A percentile compares a stretch with the other conserved stretches of the same genome.
phyloP scores from a whole-genome alignment of 2,329 filamentous ascomycete species.

The Fonsecaea erecta region DNA sequence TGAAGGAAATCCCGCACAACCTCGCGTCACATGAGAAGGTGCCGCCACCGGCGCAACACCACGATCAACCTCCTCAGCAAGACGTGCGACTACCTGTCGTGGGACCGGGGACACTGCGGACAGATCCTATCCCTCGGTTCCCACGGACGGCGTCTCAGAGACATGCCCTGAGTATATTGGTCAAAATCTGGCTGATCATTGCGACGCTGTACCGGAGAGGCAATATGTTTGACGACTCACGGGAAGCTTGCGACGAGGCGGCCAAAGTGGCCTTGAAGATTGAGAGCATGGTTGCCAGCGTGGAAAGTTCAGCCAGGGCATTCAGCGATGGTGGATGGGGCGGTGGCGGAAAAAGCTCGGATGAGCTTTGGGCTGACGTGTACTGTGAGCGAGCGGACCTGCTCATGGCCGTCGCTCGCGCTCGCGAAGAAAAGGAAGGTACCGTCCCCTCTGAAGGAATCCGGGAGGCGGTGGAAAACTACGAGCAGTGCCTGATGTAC shows the following conservation, averaged over 20 bases:
- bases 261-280: conserved; percentile 73
- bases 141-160: conserved; percentile 57
- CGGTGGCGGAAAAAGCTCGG: conserved; percentile 76
- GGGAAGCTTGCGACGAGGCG: conserved; percentile 80
- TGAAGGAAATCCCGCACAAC: conserved; percentile 43
- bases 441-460: conserved; percentile 44
- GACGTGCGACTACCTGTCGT: conserved; percentile 47
- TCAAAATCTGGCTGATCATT: conserved; percentile 88
- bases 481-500: conserved; percentile 80
- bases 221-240: conserved; percentile 76
- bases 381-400: conserved; percentile 77
- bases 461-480: conserved; percentile 73
- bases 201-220: conserved; percentile 85
- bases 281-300: conserved; percentile 68
- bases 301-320: conserved; percentile 65
- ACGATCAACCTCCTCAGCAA: conserved; percentile 50
- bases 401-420: conserved; percentile 61
- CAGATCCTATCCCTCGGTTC: conserved; percentile 53
- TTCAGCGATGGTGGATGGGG: conserved; percentile 71
- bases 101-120: conserved; percentile 35
- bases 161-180: conserved; percentile 63
- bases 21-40: conserved; percentile 42
- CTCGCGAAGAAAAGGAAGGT: conserved; percentile 33
- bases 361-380: conserved; percentile 83
- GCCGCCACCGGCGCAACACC: conserved; percentile 45